Base-by-base conservation (phyloP, 768 basidiomycete genomes). In the Phaffia tasmanica region DNA sequence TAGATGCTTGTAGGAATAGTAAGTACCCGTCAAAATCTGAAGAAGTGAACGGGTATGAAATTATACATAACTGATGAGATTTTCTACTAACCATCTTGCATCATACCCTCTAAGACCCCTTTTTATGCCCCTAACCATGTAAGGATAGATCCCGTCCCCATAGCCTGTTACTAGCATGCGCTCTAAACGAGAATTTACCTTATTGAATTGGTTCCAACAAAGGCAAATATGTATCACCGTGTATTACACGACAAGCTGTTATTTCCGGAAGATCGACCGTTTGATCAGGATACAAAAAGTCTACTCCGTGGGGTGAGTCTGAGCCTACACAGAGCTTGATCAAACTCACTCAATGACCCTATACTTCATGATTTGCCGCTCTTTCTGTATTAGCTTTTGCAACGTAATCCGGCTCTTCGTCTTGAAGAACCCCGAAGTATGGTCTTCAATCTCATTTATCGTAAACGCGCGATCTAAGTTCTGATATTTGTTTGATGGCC, bases 351-450 rank as follows among this genome's bases (percentile, higher is more conserved):
- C 58, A 30, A 48, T 46, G 48, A 61, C 25, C 16, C 14, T 62
- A 18, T 58, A n/a, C 49, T 50, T 23, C 21, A 62, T 42, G 55
- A 64, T 56, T 65, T 67, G 32, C 30, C 27, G 19, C 51, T 61
- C 23, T 60, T 19, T 54, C n/a, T 62, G 32, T 30, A 56, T 19
- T 35, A 93, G 91, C 81, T 99, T 27, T 82, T 99, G 56, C 92
- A 95, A 82, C 84, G 90, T 70, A 88, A 93, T 74, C 95, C 95
- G 65, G 84, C 83, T 11, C 81, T 97, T 46, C 81, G 95, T 68
- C 87, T 99, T 74, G 87, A 86, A 67, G 93, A 97, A 75, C 89
- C 92, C 53, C 83, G 89, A 73, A 87, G 98, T 76, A 94, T 95
- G 80, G 82, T 84, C 68, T 91, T 94, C n/a, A n/a, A 77, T 87